phyloP scores from a whole-genome alignment of 2,329 filamentous ascomycete species.

The Fusarium pininemorale region DNA sequence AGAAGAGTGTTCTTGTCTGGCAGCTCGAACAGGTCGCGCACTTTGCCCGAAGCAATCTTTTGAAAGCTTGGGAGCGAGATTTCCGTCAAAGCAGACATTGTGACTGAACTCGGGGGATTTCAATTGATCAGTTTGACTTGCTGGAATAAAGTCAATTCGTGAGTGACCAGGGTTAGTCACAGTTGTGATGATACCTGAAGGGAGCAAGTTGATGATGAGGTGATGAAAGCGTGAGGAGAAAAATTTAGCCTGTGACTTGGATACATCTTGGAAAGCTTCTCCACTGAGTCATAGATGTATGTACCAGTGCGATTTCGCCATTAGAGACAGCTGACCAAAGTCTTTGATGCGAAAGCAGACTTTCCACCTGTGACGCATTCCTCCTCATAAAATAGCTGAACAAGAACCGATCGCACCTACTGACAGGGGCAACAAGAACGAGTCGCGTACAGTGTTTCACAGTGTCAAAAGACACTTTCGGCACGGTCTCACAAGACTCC shows the following conservation, averaged over 20 bases:
- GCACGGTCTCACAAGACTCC: conserved; percentile 2
- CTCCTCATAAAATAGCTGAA: background rate
- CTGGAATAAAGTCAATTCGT: background rate
- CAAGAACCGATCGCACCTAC: conserved; percentile 1
- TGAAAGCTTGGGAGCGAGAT: conserved; percentile 45
- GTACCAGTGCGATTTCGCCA: conserved; percentile 1
- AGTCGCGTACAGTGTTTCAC: conserved; percentile 11
- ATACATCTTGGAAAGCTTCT: conserved; percentile 27
- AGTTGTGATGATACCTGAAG: conserved; percentile 8
- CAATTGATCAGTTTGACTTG: background rate
- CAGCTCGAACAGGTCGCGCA: conserved; percentile 82
- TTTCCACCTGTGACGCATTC: background rate
- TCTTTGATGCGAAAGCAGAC: background rate
- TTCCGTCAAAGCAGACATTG: conserved; percentile 31
- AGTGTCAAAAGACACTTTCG: background rate
- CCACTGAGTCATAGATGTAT: conserved; percentile 31
- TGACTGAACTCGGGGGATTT: background rate
- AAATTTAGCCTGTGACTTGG: conserved; percentile 34
- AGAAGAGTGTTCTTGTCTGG: conserved; percentile 74
- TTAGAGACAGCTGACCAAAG: background rate
- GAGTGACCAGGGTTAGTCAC: background rate
- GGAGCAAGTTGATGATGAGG: conserved; percentile 11
- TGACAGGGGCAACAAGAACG: conserved; percentile 14
- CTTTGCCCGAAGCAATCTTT: conserved; percentile 67
- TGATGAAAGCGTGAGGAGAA: conserved; percentile 36